Evolutionary conservation across 805 yeast genomes (phyloP).

Genomic region (Saccharomycopsis vini): DNA sequence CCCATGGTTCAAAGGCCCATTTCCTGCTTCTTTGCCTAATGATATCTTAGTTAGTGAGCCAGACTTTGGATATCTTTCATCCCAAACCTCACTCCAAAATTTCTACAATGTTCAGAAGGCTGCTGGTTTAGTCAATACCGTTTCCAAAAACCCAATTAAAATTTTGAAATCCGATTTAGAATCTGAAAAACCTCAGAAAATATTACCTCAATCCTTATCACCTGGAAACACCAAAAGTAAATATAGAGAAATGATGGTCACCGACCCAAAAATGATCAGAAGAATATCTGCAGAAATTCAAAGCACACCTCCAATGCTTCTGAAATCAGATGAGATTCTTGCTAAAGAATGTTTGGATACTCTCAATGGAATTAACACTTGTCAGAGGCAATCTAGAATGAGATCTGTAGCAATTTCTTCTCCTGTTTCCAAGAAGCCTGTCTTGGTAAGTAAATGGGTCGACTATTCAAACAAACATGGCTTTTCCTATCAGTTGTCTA

Average conservation of each 20-base stretch:
- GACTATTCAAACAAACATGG: conserved; percentile 96
- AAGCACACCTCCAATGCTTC: conserved; percentile 27
- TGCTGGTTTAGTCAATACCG: conserved; percentile 43
- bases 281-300: conserved; percentile 24
- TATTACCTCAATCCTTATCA: conserved; percentile 82
- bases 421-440: conserved; percentile 40
- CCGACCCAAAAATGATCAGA: conserved; percentile 27
- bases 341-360: conserved; percentile 39
- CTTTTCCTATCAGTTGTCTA: conserved; percentile 83
- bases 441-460: conserved; percentile 90
- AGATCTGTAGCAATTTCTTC: conserved; percentile 20
- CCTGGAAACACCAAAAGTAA: conserved; percentile 87
- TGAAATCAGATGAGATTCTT: conserved; percentile 32
- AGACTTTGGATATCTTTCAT: conserved; percentile 43
- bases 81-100: conserved; percentile 56
- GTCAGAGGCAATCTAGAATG: conserved; percentile 38
- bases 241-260: conserved; percentile 58
- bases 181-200: conserved; percentile 55
- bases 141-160: conserved; percentile 53
- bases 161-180: conserved; percentile 60
- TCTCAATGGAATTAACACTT: conserved; percentile 35
- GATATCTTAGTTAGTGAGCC: conserved; percentile 59
- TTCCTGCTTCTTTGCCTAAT: conserved; percentile 63
- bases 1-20: conserved; percentile 80
- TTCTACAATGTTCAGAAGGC: conserved; percentile 55